Percentiles rank a stretch among this genome's conserved stretches.
Evolutionary conservation across 257 asterid genomes (phyloP).

Genomic region (Anisodus acutangulus): DNA sequence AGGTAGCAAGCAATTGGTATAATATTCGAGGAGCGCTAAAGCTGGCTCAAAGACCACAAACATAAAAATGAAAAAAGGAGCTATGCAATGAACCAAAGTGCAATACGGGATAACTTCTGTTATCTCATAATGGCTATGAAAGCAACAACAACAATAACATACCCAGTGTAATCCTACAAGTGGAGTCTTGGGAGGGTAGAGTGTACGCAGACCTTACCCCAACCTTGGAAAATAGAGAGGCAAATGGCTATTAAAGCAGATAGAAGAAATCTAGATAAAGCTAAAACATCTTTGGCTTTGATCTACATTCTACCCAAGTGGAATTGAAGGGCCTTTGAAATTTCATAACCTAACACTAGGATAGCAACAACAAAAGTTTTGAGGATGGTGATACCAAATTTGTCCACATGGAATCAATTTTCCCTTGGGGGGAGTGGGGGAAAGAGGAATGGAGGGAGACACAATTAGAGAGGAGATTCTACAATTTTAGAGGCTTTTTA

Average conservation of each 20-base stretch:
- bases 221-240: no score
- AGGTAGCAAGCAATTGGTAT: not conserved
- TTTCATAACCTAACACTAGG: not conserved
- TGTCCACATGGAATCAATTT: not conserved
- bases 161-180: no score
- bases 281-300: not conserved
- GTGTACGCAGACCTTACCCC: no score
- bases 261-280: not conserved
- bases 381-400: slow-evolving; percentile 13
- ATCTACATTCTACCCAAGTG: not conserved
- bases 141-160: no score
- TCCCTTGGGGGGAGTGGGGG: not conserved
- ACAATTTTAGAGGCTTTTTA: not conserved
- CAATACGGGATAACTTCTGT: not conserved
- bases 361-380: not conserved
- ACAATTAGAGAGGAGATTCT: not conserved
- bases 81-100: not conserved
- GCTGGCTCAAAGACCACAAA: not conserved
- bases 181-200: no score
- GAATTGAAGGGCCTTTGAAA: slow-evolving; percentile 5
- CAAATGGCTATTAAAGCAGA: not conserved
- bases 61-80: not conserved
- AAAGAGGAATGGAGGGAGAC: not conserved
- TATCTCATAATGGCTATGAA: not conserved
- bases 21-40: not conserved